Conservation (phyloP, 148 eudicot species). For the Persicaria maculosa region DNA sequence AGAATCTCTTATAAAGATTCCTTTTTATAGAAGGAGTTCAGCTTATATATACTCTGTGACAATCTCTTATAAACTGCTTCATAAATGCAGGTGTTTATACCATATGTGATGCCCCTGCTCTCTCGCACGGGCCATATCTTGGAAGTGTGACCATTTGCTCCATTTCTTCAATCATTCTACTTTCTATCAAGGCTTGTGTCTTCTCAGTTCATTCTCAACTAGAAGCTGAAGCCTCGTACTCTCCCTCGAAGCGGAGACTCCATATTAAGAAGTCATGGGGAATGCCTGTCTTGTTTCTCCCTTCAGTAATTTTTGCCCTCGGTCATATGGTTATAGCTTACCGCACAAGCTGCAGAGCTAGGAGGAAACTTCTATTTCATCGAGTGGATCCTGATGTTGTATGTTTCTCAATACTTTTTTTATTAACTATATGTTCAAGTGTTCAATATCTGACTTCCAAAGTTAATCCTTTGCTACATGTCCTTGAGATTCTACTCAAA, state of each 20-base stretch:
- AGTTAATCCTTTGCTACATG: neutral
- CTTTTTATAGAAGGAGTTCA: neutral
- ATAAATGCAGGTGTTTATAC: conserved; percentile 63
- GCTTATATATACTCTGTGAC: neutral
- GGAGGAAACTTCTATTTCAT: conserved; percentile 79
- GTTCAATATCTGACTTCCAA: neutral
- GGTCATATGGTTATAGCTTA: conserved; percentile 95
- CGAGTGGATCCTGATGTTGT: conserved; percentile 86
- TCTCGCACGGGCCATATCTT: conserved; percentile 87
- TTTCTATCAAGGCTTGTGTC: conserved; percentile 81
- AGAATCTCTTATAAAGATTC: neutral
- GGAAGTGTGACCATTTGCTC: conserved; percentile 83
- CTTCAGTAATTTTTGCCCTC: conserved; percentile 94
- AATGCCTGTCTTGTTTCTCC: conserved; percentile 95
- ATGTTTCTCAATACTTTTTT: conserved; percentile 20
- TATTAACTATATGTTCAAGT: neutral
- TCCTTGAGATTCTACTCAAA: neutral
- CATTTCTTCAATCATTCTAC: conserved; percentile 59
- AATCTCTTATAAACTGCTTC: neutral
- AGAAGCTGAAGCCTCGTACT: conserved; percentile 71
- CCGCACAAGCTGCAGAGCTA: conserved; percentile 82
- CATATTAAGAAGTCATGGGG: conserved; percentile 98
- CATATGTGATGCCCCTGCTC: conserved; percentile 75
- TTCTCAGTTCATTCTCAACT: conserved; percentile 80
- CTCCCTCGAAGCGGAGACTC: conserved; percentile 59